Evolutionary conservation across 805 yeast species (phyloP).

Genomic region (Yarrowia sp.): DNA sequence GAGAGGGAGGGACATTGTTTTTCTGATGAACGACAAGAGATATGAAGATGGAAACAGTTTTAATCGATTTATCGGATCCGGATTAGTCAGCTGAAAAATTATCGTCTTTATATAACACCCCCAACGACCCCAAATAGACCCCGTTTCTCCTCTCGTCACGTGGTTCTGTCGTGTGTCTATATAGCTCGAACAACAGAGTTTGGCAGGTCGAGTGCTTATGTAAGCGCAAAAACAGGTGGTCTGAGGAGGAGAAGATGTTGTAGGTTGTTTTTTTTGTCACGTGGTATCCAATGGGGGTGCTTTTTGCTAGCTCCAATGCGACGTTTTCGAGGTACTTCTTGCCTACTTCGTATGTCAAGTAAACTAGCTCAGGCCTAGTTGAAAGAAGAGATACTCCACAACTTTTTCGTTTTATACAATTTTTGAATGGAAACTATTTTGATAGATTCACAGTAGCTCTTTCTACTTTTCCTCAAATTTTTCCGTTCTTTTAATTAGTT

Average conservation of each 20-base stretch:
- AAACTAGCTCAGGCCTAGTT: too few relatives aligned
- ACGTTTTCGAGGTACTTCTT: too few relatives aligned
- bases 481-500: too few relatives aligned
- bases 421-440: too few relatives aligned
- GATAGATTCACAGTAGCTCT: too few relatives aligned
- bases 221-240: neutral
- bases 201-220: neutral
- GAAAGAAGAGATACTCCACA: too few relatives aligned
- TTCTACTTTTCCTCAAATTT: too few relatives aligned
- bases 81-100: neutral
- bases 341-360: too few relatives aligned
- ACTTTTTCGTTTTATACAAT: too few relatives aligned
- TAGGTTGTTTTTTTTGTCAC: neutral
- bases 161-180: constrained; percentile 4
- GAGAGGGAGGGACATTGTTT: neutral
- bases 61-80: neutral
- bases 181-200: neutral
- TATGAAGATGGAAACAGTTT: neutral
- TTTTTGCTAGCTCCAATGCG: too few relatives aligned
- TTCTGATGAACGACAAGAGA: neutral
- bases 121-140: too few relatives aligned
- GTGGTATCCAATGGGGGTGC: too few relatives aligned
- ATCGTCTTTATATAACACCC: neutral
- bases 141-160: neutral
- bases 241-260: neutral